phyloP scores from a whole-genome alignment of 345 rosid species.

The Eucalyptus pauciflora region DNA sequence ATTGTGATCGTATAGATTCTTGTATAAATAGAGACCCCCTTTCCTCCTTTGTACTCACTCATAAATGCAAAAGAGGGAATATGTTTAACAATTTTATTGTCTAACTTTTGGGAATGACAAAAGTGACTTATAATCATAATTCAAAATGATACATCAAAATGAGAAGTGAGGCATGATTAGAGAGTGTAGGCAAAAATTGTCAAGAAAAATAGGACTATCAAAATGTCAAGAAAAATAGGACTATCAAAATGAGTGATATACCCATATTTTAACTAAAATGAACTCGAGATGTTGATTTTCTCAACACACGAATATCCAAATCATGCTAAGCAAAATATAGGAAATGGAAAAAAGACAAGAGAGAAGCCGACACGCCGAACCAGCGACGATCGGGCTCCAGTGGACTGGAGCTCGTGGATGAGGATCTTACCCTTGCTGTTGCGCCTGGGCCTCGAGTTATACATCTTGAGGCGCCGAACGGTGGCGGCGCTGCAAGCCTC shows the following conservation, averaged over 20 bases:
- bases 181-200: too few relatives aligned
- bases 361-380: slow-evolving; percentile 31
- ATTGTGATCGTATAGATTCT: accelerated
- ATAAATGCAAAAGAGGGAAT: neutral
- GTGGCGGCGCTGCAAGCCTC: slow-evolving; percentile 41
- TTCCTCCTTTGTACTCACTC: neutral
- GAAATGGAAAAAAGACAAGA: neutral
- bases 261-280: neutral
- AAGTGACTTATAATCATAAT: too few relatives aligned
- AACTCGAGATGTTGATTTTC: neutral
- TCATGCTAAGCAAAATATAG: neutral
- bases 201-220: too few relatives aligned
- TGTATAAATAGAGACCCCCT: neutral
- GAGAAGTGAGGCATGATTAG: too few relatives aligned
- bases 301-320: neutral
- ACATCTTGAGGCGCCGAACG: slow-evolving; percentile 77
- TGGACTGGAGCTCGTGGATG: slow-evolving; percentile 53
- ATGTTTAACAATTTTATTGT: too few relatives aligned
- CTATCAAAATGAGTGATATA: too few relatives aligned
- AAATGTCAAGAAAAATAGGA: too few relatives aligned
- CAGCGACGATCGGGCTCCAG: slow-evolving; percentile 69
- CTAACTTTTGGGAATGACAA: too few relatives aligned
- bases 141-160: too few relatives aligned
- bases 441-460: slow-evolving; percentile 45
- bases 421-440: slow-evolving; percentile 37